Base-by-base conservation (phyloP, 2,329 filamentous ascomycete genomes). In the Fusarium oxysporum region DNA sequence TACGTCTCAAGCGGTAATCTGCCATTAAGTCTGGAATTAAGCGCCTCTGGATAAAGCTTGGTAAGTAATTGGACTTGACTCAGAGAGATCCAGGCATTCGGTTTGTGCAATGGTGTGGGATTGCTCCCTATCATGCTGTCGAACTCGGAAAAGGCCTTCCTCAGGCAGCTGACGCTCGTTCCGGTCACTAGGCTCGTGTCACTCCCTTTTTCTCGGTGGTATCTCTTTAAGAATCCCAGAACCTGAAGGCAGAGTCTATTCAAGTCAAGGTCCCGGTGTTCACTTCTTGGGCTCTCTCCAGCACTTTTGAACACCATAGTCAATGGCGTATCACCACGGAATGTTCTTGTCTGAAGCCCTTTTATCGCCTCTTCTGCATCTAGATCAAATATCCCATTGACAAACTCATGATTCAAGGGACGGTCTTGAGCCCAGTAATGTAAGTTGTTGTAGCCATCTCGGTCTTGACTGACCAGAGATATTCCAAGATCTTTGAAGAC, bases 1-100 rank as follows among this genome's bases (percentile, higher is more conserved):
- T 65, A 68, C 3, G 1, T 12, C 37, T 68, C 65, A 5, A 61
- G 12, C 1, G 65, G 56, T 3, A 65, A 6, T 33, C 6, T 35
- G 2, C 38, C 55, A 12, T 47, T 14, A 5, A 35, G 8, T 28
- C 44, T 14, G 23, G 51, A 28, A 11, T 8, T 30, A 6, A 30
- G 8, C 6, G 25, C 13, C 5, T 32, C 28, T 11, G 51, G 38
- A 17, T 47, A 61, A 4, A 65, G 10, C 3, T 10, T 11, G 4
- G 17, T 19, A 1, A 68, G 23, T 21, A 51, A 14, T 14, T 47
- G 32, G 0, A 57, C 37, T 8, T 30, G 37, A 1, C n/a, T 25
- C 6, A 48, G 23, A 4, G 50, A 56, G 1, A 32, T 10, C 8
- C 6, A 23, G 6, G 25, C 13, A 5, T 16, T 19, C 6, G 57